Evolutionary conservation across 352 stramenopile species (phyloP).

Genomic region (Plasmopara viticola): DNA sequence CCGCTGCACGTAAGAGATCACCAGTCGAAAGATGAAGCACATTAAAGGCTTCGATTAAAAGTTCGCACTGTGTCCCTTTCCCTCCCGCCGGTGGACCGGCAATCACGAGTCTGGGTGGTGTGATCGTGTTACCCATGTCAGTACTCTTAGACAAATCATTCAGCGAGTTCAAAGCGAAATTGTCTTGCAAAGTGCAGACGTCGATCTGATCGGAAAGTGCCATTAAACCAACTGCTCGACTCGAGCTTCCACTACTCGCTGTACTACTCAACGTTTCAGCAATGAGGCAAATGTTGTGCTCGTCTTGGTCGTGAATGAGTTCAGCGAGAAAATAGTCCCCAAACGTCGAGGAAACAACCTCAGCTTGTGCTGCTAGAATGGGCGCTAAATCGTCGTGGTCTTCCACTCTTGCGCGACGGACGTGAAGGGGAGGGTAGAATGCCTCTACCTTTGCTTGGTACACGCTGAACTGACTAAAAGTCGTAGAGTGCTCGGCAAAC

Average conservation of each 20-base stretch:
- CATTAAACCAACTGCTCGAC: slow-evolving; percentile 68
- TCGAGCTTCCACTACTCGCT: slow-evolving; percentile 21
- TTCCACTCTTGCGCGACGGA: slow-evolving; percentile 67
- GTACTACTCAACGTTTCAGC: slow-evolving; percentile 27
- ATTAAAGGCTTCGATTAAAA: slow-evolving; percentile 81
- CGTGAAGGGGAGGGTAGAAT: slow-evolving; percentile 40
- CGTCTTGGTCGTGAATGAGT: slow-evolving; percentile 85
- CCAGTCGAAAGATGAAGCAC: slow-evolving; percentile 90
- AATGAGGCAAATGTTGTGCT: slow-evolving; percentile 79
- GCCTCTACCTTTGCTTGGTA: slow-evolving; percentile 37
- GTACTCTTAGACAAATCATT: slow-evolving; percentile 64
- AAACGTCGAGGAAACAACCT: slow-evolving; percentile 62
- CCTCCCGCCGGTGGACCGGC: slow-evolving; percentile 86
- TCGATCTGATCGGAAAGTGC: slow-evolving; percentile 82
- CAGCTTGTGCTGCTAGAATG: slow-evolving; percentile 55
- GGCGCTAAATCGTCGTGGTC: slow-evolving; percentile 78
- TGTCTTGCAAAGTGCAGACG: slow-evolving; percentile 67
- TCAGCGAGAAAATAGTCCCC: slow-evolving; percentile 91
- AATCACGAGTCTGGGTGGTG: slow-evolving; percentile 70
- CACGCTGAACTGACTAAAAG: slow-evolving; percentile 38
- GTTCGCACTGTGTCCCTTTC: slow-evolving; percentile 93
- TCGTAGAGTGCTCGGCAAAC: slow-evolving; percentile 32
- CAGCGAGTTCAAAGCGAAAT: slow-evolving; percentile 77
- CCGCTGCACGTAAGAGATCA: slow-evolving; percentile 87
- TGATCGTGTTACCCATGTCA: slow-evolving; percentile 22